Base-by-base conservation (phyloP, 441 rosid species). In the Viola pubescens region DNA sequence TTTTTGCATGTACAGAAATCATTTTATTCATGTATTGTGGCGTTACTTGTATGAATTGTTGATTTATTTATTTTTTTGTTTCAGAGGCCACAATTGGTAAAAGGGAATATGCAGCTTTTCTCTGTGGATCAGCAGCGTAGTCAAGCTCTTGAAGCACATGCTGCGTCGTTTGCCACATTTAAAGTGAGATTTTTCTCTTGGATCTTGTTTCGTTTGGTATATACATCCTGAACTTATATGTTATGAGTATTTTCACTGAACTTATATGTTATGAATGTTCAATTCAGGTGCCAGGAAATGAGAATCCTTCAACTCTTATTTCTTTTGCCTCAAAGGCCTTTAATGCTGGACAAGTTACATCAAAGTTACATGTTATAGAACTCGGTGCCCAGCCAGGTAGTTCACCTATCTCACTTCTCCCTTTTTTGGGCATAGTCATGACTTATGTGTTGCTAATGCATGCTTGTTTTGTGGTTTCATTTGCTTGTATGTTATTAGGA, bases 61-160 rank as follows among this genome's bases (percentile, higher is more conserved):
- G 10, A 6, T 4, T 46, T 40, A 38, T 42, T 37, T 37, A 37
- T n/a, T 26, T 19, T 59, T 59, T 59, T 41, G 60, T 64, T 44
- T 43, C 66, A 88, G 97, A 83, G 84, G 77, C 82, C 88, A 48
- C 92, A 87, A 74, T 68, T 89, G 71, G 97, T 89, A 19, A 89
- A 85, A 77, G 97, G 97, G 63, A 87, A 85, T 60, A 85, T 89
- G 97, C 97, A 89, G 73, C 94, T 89, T 65, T 89, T 83, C 71
- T 89, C 97, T 46, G 82, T 89, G 59, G 97, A 89, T 62, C 97
- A 89, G 76, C 95, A 89, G 77, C 90, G 95, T 59, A 87, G 97
- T 78, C 97, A 89, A 73, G 97, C 97, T 50, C 95, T 89, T 59
- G 97, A 89, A 71, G 97, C 97, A 54, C 97, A 89, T 79, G 92